Evolutionary conservation across 768 basidiomycete species (phyloP).

Genomic region (Lactarius vividus): DNA sequence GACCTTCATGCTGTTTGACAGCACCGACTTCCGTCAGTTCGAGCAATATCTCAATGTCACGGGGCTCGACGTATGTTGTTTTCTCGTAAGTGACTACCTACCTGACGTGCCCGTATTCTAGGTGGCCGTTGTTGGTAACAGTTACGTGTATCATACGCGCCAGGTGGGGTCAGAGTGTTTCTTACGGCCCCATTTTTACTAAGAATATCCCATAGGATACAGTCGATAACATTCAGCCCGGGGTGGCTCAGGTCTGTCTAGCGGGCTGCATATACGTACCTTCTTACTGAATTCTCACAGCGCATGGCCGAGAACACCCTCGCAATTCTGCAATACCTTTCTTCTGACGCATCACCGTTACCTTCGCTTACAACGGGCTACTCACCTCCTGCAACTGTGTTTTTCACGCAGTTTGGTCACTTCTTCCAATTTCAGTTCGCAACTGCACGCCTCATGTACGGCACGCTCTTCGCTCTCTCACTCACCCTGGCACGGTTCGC

Average conservation of each 20-base stretch:
- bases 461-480: slow-evolving; percentile 47
- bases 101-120: slow-evolving; percentile 32
- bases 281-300: slow-evolving; percentile 37
- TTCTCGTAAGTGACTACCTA: background rate
- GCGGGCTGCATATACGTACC: too few relatives aligned
- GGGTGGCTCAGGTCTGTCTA: slow-evolving; percentile 56
- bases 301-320: slow-evolving; percentile 90
- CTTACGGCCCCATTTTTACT: slow-evolving; percentile 2
- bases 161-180: slow-evolving; percentile 47
- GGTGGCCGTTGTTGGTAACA: slow-evolving; percentile 91
- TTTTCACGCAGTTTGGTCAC: slow-evolving; percentile 65
- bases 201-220: slow-evolving; percentile 48
- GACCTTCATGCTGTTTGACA: slow-evolving; percentile 32
- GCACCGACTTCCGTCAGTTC: slow-evolving; percentile 95
- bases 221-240: slow-evolving; percentile 79
- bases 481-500: slow-evolving; percentile 43
- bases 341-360: slow-evolving; percentile 67
- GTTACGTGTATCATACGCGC: slow-evolving; percentile 92
- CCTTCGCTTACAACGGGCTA: slow-evolving; percentile 55
- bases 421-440: slow-evolving; percentile 75
- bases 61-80: slow-evolving; percentile 72
- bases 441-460: slow-evolving; percentile 65
- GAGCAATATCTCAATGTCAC: slow-evolving; percentile 86
- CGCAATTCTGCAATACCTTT: slow-evolving; percentile 71
- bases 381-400: slow-evolving; percentile 63